Base-by-base conservation (phyloP, 768 basidiomycete genomes). In the Lactifluus volemus region DNA sequence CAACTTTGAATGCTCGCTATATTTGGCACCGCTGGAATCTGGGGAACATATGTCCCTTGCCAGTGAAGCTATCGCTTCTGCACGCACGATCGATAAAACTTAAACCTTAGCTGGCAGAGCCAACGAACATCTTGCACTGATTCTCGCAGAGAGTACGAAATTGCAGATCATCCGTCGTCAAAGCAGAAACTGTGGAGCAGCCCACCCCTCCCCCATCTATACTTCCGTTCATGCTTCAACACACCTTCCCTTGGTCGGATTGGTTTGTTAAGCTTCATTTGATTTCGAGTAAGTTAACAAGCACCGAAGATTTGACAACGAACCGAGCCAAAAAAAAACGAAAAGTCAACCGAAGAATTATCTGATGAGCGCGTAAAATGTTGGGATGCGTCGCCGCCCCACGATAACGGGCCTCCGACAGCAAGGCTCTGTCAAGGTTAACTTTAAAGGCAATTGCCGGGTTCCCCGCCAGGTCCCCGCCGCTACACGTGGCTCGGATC, bases 401-500 rank as follows among this genome's bases (percentile, higher is more conserved):
- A 19, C 38, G 51, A 53, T 53, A 58, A 30, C 39, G 39, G 38
- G 1, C 14, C 11, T 7, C 61, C 61, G 61, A 58, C 47, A 62
- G 47, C 21, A 36, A n/a, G 61, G 61, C 61, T 58, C 61, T 10
- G 29, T 25, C 55, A 42, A 53, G 56, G 51, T 62, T 58, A 62
- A 62, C 56, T 62, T 49, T 58, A 62, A 62, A 49, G 61, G 61
- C 19, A 58, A 17, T 36, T 53, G 21, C 61, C 61, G 61, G 44
- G 10, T 50, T 34, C 57, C 49, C 57, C 42, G 49, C 56, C 41
- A 58, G 57, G 39, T 30, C 30, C 47, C 7, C 44, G 32, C 38
- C 51, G 42, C 49, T 29, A 50, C 60, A 44, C 55, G 55, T 49
- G 55, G 55, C 36, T 56, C 36, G 34, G 34, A 49, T 45, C 15